A percentile compares a stretch with the other conserved stretches of the same genome.
Conservation (phyloP, 495 filamentous ascomycete genomes). For the Aspergillus avenaceus region DNA sequence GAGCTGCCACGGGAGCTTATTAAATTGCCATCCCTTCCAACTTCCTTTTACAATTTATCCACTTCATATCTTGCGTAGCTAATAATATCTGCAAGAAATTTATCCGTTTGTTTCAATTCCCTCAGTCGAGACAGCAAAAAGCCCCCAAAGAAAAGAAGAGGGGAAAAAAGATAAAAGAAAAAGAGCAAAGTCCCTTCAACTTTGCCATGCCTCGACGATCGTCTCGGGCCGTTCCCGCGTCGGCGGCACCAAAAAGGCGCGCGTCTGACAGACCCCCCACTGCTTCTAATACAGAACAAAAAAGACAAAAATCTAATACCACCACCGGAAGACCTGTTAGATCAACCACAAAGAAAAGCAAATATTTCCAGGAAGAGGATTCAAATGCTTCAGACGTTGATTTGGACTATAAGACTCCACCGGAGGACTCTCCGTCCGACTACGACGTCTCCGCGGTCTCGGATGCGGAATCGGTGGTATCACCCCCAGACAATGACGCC, state of each 20-base stretch:
- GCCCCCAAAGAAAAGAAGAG: too few species aligned
- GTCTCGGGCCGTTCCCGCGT: constrained; percentile 35
- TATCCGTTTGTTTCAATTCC: not conserved
- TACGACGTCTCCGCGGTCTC: constrained; percentile 18
- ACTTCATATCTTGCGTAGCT: not conserved
- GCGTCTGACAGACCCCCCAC: constrained; percentile 31
- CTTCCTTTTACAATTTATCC: not conserved
- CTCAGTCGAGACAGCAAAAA: too few species aligned
- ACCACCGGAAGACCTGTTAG: constrained; percentile 25
- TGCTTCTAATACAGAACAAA: constrained; percentile 29
- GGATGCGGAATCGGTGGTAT: constrained; percentile 21
- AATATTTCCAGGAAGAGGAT: constrained; percentile 48
- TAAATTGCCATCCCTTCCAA: not conserved
- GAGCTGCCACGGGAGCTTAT: not conserved
- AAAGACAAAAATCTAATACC: constrained; percentile 43
- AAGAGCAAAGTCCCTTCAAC: not conserved
- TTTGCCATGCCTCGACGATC: constrained; percentile 38
- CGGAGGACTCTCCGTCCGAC: constrained; percentile 15
- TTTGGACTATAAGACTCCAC: constrained; percentile 20
- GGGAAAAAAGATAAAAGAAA: not conserved
- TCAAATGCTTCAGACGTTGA: constrained; percentile 28
- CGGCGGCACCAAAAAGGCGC: constrained; percentile 37
- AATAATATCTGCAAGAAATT: constrained; percentile 2
- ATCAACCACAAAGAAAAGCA: constrained; percentile 53
- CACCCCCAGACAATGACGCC: constrained; percentile 27